Evolutionary conservation across 345 rosid species (phyloP).

Genomic region (Toxicodendron radicans): DNA sequence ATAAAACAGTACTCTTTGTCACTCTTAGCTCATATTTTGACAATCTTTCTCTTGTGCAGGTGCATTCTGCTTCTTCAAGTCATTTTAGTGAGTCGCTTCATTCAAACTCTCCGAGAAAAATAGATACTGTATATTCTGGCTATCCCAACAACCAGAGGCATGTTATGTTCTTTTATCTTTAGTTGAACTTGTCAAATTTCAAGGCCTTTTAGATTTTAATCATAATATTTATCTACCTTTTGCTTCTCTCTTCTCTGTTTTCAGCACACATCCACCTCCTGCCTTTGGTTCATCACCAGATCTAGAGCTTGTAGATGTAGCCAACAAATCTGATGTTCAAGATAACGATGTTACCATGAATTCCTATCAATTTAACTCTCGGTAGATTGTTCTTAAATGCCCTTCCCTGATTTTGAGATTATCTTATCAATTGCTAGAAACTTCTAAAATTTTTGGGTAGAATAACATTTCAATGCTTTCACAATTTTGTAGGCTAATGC

Average conservation of each 20-base stretch:
- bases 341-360: slow-evolving; percentile 24
- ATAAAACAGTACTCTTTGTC: neutral
- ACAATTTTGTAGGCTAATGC: slow-evolving; percentile 53
- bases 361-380: slow-evolving; percentile 21
- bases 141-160: slow-evolving; percentile 43
- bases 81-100: slow-evolving; percentile 19
- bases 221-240: slow-evolving; percentile 8
- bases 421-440: neutral
- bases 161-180: slow-evolving; percentile 15
- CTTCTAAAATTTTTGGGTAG: neutral
- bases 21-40: neutral
- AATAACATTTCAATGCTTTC: slow-evolving; percentile 16
- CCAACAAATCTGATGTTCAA: slow-evolving; percentile 18
- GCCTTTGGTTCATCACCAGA: slow-evolving; percentile 50
- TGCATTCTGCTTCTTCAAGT: slow-evolving; percentile 32
- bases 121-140: slow-evolving; percentile 27
- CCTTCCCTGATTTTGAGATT: slow-evolving; percentile 19
- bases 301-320: slow-evolving; percentile 29
- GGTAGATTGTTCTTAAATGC: slow-evolving; percentile 32
- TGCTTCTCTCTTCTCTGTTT: slow-evolving; percentile 8
- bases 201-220: neutral
- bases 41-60: slow-evolving; percentile 37
- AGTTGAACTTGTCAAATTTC: slow-evolving; percentile 5
- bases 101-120: slow-evolving; percentile 29
- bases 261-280: slow-evolving; percentile 52